Conservation (phyloP, 495 filamentous ascomycete species). For the Penicillium maclennaniae region DNA sequence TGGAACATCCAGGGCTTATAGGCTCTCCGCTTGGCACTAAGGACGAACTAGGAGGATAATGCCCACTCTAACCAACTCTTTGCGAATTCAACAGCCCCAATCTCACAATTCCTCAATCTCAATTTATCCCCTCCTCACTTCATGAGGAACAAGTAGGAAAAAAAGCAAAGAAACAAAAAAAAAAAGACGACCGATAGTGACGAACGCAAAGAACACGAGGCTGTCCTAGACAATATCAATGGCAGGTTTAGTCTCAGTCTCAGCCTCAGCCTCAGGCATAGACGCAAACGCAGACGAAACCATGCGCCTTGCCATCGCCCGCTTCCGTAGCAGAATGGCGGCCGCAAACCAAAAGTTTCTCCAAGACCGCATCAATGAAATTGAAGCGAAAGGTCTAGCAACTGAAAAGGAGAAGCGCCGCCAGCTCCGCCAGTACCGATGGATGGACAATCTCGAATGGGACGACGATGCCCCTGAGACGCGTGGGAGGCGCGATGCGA, state of each 20-base stretch:
- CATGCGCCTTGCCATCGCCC: slow-evolving; percentile 4
- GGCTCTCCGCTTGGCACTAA: no score
- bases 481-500: not conserved
- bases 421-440: not conserved
- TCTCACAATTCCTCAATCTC: no score
- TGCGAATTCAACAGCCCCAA: no score
- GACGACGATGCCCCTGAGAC: not conserved
- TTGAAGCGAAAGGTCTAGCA: slow-evolving; percentile 1
- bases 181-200: not conserved
- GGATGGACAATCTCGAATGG: slow-evolving; percentile 1
- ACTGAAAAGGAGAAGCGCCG: slow-evolving; percentile 2
- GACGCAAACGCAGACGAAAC: slow-evolving; percentile 5
- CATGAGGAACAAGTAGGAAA: no score
- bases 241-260: not conserved
- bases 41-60: no score
- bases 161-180: no score
- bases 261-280: not conserved
- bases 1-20: no score
- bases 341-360: slow-evolving; percentile 7
- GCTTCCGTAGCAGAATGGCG: slow-evolving; percentile 4
- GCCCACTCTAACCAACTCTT: no score
- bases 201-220: not conserved
- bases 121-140: no score
- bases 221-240: not conserved
- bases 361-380: slow-evolving; percentile 2